Evolutionary conservation across 2,329 filamentous ascomycete species (phyloP), one percentile per base, ranked within the genome.

Genomic region (Talaromyces sp.): DNA sequence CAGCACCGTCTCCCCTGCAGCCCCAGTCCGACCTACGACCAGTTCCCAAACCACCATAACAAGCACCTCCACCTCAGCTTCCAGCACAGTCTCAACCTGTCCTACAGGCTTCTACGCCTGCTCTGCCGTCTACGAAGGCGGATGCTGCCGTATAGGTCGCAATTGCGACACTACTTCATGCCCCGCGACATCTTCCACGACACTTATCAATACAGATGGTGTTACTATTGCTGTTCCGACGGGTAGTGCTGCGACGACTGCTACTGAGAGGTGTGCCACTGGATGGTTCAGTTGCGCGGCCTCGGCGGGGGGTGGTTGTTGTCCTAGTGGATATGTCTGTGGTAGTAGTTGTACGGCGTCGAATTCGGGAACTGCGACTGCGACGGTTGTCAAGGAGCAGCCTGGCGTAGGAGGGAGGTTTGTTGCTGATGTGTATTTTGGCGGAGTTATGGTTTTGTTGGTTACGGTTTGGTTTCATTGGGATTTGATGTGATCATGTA

Each of bases 31-130:
- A n/a, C 75, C 77, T 25, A 81, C 78, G 0, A 75, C 75, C 13
- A 78, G 77, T 1, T 70, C 78, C 31, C 76, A 81, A 13, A 73
- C 70, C 36, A 72, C 67, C 61, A 67, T 67, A 19, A 70, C 75
- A 40, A 38, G 47, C 31, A 51, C 27, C 31, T 11, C 40, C 27
- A 53, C 43, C 19, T 56, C 64, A 17, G 31, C 51, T 31, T 64
- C 72, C 49, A 68, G 71, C 58, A 77, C 77, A 36, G 82, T 68
- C 38, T 72, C 76, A 8, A 73, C 84, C 71, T 98, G 94, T 71
- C 94, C 94, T 0, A 93, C 89, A 0, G 93, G 93, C 2, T 98
- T 93, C 82, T 98, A 98, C 77, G 89, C 92, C 60, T 98, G 94
- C 77, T 86, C 89, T 2, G 94, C 94, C 1, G 88, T 88, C 67